Evolutionary conservation across 257 asterid genomes (phyloP), one percentile per base, ranked within the genome.

Genomic region (Fraxinus quadrangulata): DNA sequence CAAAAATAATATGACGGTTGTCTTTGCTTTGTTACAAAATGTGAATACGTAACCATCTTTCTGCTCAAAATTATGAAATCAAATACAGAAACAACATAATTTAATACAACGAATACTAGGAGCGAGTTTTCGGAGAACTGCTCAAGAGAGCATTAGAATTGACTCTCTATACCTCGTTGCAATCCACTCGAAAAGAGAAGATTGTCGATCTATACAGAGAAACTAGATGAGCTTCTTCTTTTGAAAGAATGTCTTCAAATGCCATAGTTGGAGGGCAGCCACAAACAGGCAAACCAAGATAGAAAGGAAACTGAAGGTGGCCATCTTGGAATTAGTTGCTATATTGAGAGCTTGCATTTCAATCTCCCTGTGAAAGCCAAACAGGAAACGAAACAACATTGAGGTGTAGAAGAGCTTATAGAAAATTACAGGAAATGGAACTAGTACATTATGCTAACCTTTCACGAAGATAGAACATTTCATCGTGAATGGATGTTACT

Each of bases 251-350:
- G 75, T 24, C 84, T 81, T 84, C 69, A 81, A 65, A 78, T 84
- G 85, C 85, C 87, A 84, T 33, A 84, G 33, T 26, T 84, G 85
- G 4, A 84, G 79, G 70, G 67, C 74, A 40, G 85, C 81, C 81
- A 81, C 85, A 21, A 73, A 80, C 45, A 77, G 59, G 73, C 82
- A 77, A 42, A 77, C 77, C 56, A 84, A 33, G 8, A 84, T 66
- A 26, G 87, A 80, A 12, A 80, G 71, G 39, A 16, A 23, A 66
- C 75, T 81, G 34, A 78, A 78, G 19, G 75, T 71, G 4, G 82
- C 71, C 82, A 81, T 75, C 79, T 81, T 84, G 49, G 83, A 71
- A 47, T 84, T 39, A 0, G 85, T 84, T 68, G 83, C 75, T 78
- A 73, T 66, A 21, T 81, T 84, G 28, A 81, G 82, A 36, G 61